Evolutionary conservation across 2,329 filamentous ascomycete genomes (phyloP).

Genomic region (Aspergillus pseudoterreus): DNA sequence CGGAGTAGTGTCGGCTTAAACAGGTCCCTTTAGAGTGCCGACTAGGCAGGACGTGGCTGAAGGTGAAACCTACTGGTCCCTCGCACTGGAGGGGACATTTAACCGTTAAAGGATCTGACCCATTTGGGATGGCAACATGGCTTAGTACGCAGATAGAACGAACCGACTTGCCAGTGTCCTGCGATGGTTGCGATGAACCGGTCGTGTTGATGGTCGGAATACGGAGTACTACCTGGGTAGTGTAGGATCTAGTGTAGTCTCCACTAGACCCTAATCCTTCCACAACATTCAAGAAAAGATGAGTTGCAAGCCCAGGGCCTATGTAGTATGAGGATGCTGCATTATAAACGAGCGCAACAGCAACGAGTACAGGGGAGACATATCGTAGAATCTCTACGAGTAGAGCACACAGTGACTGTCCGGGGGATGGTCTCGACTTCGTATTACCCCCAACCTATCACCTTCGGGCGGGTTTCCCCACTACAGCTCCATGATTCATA

Average conservation of each 20-base stretch:
- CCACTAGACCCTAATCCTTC: no score
- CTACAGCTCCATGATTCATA: slow-evolving; percentile 21
- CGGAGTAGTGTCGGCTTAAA: background rate
- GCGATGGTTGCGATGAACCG: no score
- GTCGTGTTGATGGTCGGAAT: no score
- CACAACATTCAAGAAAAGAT: no score
- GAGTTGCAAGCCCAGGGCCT: no score
- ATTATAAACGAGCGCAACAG: no score
- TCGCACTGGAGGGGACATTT: background rate
- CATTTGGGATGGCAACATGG: background rate
- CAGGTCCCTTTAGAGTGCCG: background rate
- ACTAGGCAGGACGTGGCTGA: background rate
- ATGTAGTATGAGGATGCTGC: no score
- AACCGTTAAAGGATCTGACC: background rate
- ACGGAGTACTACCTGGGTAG: no score
- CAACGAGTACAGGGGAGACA: no score
- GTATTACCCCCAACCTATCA: slow-evolving; percentile 13
- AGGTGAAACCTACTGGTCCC: background rate
- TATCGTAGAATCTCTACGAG: background rate
- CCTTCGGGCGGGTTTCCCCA: slow-evolving; percentile 13
- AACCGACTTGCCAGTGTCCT: background rate
- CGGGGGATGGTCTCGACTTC: slow-evolving; percentile 11
- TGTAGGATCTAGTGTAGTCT: no score
- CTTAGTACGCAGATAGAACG: background rate
- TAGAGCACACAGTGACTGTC: background rate